Conservation (phyloP, 345 rosid genomes). For the Abelmoschus esculentus region DNA sequence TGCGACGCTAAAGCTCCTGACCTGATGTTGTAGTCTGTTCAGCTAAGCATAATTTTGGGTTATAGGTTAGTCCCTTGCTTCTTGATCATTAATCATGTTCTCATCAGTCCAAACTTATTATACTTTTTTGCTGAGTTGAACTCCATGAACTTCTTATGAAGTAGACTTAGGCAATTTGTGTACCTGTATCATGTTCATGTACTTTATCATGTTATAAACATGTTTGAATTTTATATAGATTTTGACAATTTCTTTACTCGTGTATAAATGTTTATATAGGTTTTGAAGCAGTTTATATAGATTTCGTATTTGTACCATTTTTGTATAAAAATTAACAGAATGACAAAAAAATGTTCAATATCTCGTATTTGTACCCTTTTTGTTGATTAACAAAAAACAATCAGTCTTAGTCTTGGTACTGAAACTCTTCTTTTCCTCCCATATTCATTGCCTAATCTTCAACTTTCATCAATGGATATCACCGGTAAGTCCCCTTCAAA, state of each 20-base stretch:
- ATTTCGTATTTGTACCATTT: no score
- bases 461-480: no score
- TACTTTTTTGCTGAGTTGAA: background rate
- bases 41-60: background rate
- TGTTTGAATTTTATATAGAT: background rate
- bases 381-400: background rate
- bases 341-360: no score
- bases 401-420: no score
- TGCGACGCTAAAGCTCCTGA: slow-evolving; percentile 17
- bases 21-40: slow-evolving; percentile 13
- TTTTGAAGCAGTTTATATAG: background rate
- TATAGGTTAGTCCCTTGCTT: background rate
- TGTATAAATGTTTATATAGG: background rate
- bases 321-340: no score
- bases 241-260: background rate
- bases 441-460: no score
- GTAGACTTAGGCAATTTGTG: background rate
- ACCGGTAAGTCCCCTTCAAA: no score
- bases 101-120: background rate
- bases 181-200: background rate
- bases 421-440: background rate
- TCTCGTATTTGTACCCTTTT: no score
- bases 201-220: background rate
- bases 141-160: background rate
- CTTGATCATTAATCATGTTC: background rate